Base-by-base conservation (phyloP, 179 eudicot genomes). In the Actinidia polygama region DNA sequence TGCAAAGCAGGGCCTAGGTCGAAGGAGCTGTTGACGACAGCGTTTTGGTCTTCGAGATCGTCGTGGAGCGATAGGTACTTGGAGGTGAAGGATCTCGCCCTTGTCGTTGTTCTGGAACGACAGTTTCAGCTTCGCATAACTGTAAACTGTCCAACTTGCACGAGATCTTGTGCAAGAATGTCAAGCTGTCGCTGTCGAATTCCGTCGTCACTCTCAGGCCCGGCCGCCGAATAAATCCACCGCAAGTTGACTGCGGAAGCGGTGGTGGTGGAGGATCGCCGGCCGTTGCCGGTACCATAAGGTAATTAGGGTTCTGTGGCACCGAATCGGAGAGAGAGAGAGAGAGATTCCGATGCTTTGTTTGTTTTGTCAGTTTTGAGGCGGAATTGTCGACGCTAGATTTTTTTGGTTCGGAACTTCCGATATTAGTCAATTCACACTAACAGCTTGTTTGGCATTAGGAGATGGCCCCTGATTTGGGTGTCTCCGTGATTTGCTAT, bases 161-260 rank as follows among this genome's bases (percentile, higher is more conserved):
- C 4, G 98, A 94, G 0, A 95, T 69, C 80, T 93, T 96, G 85
- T 96, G 87, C 83, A 90, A 84, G 91, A 90, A 93, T 18, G 88
- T 12, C 5, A 91, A 84, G 74, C 78, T 84, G 67, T 96, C 98
- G 83, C 97, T 94, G 84, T 96, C 99, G 88, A 90, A 96, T 83
- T 95, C 98, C 19, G 92, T 83, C 8, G 99, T 94, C 9, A 94
- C 76, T n/a, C 98, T 74, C 3, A 96, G 53, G 57, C 87, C 86
- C 40, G 99, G 99, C 5, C 93, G 88, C 24, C 82, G 78, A 0
- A 85, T 86, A 12, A 61, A 44, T 10, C 90, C 87, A 55, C 67
- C 54, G 68, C 75, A 23, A 2, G 26, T 26, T 12, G 8, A 14
- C 1, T 24, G 50, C 14, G 61, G 81, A 26, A 26, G 72, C 15